Conservation (phyloP, 768 basidiomycete genomes). For the Imleria badia region DNA sequence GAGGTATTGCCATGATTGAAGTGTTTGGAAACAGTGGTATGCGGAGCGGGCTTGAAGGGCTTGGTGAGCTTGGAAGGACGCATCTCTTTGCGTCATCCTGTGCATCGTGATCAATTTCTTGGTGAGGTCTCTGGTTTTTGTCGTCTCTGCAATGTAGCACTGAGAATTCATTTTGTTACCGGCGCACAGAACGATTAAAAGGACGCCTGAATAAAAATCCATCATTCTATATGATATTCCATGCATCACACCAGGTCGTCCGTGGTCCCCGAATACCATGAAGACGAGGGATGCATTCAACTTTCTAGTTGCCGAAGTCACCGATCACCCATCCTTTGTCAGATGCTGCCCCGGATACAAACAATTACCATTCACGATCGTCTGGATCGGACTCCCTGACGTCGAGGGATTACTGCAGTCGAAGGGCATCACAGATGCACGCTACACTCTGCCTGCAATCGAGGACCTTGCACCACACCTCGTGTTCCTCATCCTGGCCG, state of each 20-base stretch:
- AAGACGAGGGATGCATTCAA: conserved; percentile 6
- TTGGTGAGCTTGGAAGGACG: not conserved
- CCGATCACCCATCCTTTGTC: not conserved
- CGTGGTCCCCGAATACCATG: conserved; percentile 39
- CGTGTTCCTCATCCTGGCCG: conserved; percentile 24
- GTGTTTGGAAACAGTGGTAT: conserved; percentile 23
- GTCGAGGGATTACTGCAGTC: conserved; percentile 35
- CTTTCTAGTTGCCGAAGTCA: no score
- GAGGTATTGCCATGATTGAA: conserved; percentile 29
- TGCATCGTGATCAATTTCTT: no score
- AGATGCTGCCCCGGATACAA: conserved; percentile 20
- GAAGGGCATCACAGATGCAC: conserved; percentile 23
- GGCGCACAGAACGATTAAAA: no score
- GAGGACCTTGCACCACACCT: conserved; percentile 34
- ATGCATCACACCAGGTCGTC: conserved; percentile 21
- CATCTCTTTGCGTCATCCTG: no score
- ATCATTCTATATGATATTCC: conserved; percentile 40
- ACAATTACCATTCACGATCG: conserved; percentile 8
- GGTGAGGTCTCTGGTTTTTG: no score
- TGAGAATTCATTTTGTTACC: no score
- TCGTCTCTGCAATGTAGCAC: no score
- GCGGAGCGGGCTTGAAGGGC: not conserved
- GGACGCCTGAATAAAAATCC: conserved; percentile 6
- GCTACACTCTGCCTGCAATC: conserved; percentile 50
- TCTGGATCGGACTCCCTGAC: conserved; percentile 41